Conservation (phyloP, 495 filamentous ascomycete genomes). For the Parathielavia hyrcaniae region DNA sequence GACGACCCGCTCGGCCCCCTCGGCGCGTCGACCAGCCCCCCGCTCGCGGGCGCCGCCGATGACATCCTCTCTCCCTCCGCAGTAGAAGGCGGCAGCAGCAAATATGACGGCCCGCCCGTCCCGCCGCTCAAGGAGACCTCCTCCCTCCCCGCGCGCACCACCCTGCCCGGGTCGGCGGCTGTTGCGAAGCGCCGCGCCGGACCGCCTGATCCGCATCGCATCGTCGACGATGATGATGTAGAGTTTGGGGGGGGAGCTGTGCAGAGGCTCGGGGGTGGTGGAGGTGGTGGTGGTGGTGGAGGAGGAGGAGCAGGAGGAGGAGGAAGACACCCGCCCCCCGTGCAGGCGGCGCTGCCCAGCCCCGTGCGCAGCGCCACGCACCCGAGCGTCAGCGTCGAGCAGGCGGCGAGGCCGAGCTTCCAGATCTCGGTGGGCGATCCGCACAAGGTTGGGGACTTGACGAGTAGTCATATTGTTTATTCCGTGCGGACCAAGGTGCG, state of each 20-base stretch:
- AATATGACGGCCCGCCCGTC: slow-evolving; percentile 53
- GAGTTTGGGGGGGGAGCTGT: slow-evolving; percentile 22
- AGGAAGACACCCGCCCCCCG: slow-evolving; percentile 65
- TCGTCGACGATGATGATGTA: slow-evolving; percentile 66
- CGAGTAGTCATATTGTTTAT: slow-evolving; percentile 96
- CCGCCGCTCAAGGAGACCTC: slow-evolving; percentile 80
- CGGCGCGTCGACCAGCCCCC: slow-evolving; percentile 61
- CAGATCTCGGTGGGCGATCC: slow-evolving; percentile 93
- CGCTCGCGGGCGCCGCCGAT: slow-evolving; percentile 42
- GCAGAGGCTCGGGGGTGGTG: no score
- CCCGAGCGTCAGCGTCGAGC: slow-evolving; percentile 79
- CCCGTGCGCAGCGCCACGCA: slow-evolving; percentile 56
- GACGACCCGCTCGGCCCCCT: slow-evolving; percentile 84
- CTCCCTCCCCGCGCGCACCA: slow-evolving; percentile 49
- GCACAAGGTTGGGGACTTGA: slow-evolving; percentile 94
- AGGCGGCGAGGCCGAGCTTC: slow-evolving; percentile 85
- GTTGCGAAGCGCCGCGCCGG: slow-evolving; percentile 41
- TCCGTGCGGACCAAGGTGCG: slow-evolving; percentile 86
- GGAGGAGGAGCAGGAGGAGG: slow-evolving; percentile 25
- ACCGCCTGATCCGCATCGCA: slow-evolving; percentile 43
- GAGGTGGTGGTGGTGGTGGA: no score
- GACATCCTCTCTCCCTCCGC: slow-evolving; percentile 23
- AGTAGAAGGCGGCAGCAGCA: background rate
- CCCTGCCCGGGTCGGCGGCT: slow-evolving; percentile 32
- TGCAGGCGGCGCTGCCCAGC: slow-evolving; percentile 56